A percentile compares a stretch with the other conserved stretches of the same genome.
Conservation (phyloP, 2,329 filamentous ascomycete species). For the Eurotiales sp. region DNA sequence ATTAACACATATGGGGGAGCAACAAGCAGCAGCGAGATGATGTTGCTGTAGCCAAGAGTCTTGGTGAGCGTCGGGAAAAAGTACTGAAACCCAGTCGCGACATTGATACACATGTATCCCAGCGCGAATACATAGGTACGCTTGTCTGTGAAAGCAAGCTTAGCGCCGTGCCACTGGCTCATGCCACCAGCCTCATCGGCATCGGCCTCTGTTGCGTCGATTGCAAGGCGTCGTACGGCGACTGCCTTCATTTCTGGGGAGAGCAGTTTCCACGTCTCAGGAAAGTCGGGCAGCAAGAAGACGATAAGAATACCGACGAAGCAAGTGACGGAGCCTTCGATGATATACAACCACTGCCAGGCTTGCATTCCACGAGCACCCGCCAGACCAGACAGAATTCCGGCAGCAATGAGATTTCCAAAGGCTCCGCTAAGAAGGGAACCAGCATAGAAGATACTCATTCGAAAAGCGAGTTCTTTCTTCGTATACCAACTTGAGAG, state of each 20-base stretch:
- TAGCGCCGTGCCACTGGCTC: slow-evolving; percentile 48
- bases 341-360: slow-evolving; percentile 41
- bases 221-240: slow-evolving; percentile 44
- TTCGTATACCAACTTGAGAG: slow-evolving; percentile 53
- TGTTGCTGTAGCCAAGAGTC: slow-evolving; percentile 43
- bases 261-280: slow-evolving; percentile 39
- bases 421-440: slow-evolving; percentile 50
- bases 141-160: slow-evolving; percentile 49
- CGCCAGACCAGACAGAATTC: slow-evolving; percentile 42
- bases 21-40: slow-evolving; percentile 49
- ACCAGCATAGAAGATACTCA: slow-evolving; percentile 52
- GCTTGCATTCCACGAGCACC: slow-evolving; percentile 32
- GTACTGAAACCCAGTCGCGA: slow-evolving; percentile 52
- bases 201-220: slow-evolving; percentile 47
- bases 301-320: slow-evolving; percentile 31
- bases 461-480: slow-evolving; percentile 49
- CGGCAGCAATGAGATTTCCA: slow-evolving; percentile 53
- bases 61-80: slow-evolving; percentile 53
- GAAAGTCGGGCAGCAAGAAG: slow-evolving; percentile 38
- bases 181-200: slow-evolving; percentile 47
- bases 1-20: slow-evolving; percentile 55
- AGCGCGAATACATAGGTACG: slow-evolving; percentile 46
- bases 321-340: slow-evolving; percentile 36
- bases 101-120: slow-evolving; percentile 48
- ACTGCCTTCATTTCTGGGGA: slow-evolving; percentile 41